These are phyloP conservation scores for Hyphopichia fennica DNA, from an alignment of 1,139 yeast species.

Conservation along the genomic window DNA sequence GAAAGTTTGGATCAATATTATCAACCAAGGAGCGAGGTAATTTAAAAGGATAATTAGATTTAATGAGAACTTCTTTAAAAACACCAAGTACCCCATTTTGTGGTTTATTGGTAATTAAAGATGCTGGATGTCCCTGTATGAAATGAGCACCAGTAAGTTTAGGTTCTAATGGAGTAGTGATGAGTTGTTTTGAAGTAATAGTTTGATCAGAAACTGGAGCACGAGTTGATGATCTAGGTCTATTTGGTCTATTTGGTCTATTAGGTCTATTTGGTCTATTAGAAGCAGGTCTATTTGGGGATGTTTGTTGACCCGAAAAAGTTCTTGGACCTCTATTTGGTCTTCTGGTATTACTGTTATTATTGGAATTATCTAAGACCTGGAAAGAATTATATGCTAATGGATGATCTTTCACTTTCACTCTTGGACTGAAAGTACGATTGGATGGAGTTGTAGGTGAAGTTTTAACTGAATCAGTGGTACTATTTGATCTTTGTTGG, in stretches of 20 bases:
- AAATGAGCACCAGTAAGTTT: slow-evolving; percentile 29
- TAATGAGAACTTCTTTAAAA: slow-evolving; percentile 37
- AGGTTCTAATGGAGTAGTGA: slow-evolving; percentile 22
- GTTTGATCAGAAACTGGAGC: slow-evolving; percentile 1
- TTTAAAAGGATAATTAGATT: slow-evolving; percentile 44
- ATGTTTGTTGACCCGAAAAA: not conserved
- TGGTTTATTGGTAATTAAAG: slow-evolving; percentile 10
- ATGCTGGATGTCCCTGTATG: slow-evolving; percentile 41
- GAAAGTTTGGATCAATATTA: slow-evolving; percentile 16
- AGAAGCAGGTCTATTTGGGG: not conserved
- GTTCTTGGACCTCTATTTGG: not conserved
- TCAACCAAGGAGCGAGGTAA: slow-evolving; percentile 40
- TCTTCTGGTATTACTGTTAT: slow-evolving; percentile 1
- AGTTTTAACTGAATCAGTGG: too few species aligned
- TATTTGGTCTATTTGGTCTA: slow-evolving; percentile 8
- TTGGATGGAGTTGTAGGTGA: too few species aligned
- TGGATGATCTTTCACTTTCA: slow-evolving; percentile 5
- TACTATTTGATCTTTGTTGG: too few species aligned
- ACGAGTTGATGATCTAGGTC: slow-evolving; percentile 1
- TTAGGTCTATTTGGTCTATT: slow-evolving; percentile 1
- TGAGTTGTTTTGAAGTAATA: slow-evolving; percentile 8
- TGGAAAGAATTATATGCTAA: slow-evolving; percentile 3
- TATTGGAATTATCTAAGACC: not conserved
- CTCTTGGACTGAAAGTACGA: not conserved
- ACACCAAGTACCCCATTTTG: slow-evolving; percentile 43